Percentiles rank a stretch among this genome's conserved stretches.
phyloP scores from a whole-genome alignment of 2,329 filamentous ascomycete genomes.

The Didymella arachidicola region DNA sequence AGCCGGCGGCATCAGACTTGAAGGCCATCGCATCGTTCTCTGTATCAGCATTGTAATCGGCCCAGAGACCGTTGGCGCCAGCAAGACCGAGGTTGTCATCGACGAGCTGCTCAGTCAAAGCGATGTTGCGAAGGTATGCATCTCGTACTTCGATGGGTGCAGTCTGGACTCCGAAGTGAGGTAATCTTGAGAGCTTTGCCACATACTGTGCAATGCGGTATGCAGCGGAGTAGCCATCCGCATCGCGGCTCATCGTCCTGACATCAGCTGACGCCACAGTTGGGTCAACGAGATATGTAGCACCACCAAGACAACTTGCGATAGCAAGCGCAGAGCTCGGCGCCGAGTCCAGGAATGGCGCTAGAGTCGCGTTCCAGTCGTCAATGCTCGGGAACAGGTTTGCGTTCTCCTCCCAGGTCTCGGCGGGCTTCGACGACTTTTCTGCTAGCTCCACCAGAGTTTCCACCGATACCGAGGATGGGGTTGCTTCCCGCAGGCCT shows the following conservation, averaged over 20 bases:
- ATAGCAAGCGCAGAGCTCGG: slow-evolving; percentile 74
- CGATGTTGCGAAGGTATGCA: slow-evolving; percentile 58
- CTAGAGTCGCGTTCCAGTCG: slow-evolving; percentile 72
- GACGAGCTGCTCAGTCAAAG: slow-evolving; percentile 63
- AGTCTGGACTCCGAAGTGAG: slow-evolving; percentile 49
- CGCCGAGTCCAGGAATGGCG: slow-evolving; percentile 60
- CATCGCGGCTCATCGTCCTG: slow-evolving; percentile 64
- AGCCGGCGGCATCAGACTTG: slow-evolving; percentile 59
- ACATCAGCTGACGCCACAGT: slow-evolving; percentile 28
- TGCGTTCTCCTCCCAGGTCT: slow-evolving; percentile 39
- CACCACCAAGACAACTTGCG: slow-evolving; percentile 75
- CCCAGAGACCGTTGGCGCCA: slow-evolving; percentile 63
- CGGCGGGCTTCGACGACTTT: slow-evolving; percentile 53
- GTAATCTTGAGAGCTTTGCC: slow-evolving; percentile 62
- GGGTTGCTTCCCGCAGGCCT: slow-evolving; percentile 57
- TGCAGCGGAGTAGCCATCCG: slow-evolving; percentile 73
- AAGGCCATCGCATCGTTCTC: slow-evolving; percentile 63
- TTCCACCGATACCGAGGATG: slow-evolving; percentile 58
- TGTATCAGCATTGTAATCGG: slow-evolving; percentile 56
- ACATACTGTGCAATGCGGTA: slow-evolving; percentile 79
- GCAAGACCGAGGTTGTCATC: slow-evolving; percentile 67
- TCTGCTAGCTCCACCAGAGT: slow-evolving; percentile 64
- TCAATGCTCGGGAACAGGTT: slow-evolving; percentile 69
- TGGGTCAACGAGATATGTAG: slow-evolving; percentile 67
- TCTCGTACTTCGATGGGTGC: slow-evolving; percentile 31